Conservation (phyloP, 495 filamentous ascomycete species). For the Daldinia vernicosa region DNA sequence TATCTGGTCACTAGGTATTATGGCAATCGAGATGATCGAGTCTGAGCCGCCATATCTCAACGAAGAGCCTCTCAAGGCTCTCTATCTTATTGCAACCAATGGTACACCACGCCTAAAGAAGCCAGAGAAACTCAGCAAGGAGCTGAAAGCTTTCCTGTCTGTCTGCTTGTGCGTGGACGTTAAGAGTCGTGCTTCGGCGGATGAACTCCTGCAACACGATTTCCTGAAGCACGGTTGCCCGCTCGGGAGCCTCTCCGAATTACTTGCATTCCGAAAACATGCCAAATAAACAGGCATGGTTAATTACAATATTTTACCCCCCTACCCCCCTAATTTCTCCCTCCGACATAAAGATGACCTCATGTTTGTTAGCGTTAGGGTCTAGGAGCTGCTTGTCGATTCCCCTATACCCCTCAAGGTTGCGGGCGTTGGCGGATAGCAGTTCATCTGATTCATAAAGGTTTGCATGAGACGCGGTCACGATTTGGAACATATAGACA, state of each 20-base stretch:
- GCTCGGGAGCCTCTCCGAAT: constrained; percentile 79
- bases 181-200: constrained; percentile 88
- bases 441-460: constrained; percentile 26
- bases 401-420: constrained; percentile 13
- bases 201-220: constrained; percentile 83
- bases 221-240: constrained; percentile 83
- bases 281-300: constrained; percentile 52
- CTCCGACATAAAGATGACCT: constrained; percentile 2
- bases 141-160: constrained; percentile 93
- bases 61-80: constrained; percentile 95
- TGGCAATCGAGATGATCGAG: constrained; percentile 99
- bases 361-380: constrained; percentile 10
- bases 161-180: constrained; percentile 97
- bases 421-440: constrained; percentile 10
- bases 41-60: constrained; percentile 97
- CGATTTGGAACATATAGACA: constrained; percentile 37
- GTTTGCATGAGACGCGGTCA: constrained; percentile 35
- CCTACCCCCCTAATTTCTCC: constrained; percentile 24
- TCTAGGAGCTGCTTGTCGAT: constrained; percentile 19
- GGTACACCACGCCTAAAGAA: constrained; percentile 97
- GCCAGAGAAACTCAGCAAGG: constrained; percentile 94
- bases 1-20: constrained; percentile 98
- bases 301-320: constrained; percentile 41
- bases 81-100: constrained; percentile 97
- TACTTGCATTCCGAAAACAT: constrained; percentile 78